Evolutionary conservation across 148 eudicot species (phyloP).

Genomic region (Persicaria tinctoria): DNA sequence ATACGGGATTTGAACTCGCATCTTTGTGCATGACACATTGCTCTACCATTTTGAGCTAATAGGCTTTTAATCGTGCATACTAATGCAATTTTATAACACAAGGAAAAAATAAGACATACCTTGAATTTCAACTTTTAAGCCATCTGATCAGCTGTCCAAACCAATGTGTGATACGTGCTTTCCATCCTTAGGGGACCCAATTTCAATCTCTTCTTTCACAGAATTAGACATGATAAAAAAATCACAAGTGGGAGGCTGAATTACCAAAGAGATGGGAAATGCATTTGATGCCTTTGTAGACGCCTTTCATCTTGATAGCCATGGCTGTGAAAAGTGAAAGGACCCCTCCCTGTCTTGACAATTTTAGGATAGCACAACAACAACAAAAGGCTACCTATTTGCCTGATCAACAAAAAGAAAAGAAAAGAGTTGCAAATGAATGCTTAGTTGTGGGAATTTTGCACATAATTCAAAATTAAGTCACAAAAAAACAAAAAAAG

Average conservation of each 20-base stretch:
- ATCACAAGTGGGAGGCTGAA: not conserved
- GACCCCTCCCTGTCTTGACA: not conserved
- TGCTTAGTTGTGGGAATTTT: conserved; percentile 1
- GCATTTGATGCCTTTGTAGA: conserved; percentile 74
- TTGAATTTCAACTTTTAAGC: too few relatives aligned
- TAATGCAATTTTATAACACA: too few relatives aligned
- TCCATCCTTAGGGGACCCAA: conserved; percentile 77
- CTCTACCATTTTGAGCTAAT: too few relatives aligned
- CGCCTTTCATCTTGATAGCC: conserved; percentile 32
- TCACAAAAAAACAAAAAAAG: not conserved
- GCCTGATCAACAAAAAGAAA: not conserved
- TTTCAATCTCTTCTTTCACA: too few relatives aligned
- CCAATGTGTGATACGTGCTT: conserved; percentile 88
- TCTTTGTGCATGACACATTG: too few relatives aligned
- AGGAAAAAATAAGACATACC: too few relatives aligned
- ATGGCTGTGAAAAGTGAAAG: conserved; percentile 18
- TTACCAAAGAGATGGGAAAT: conserved; percentile 82
- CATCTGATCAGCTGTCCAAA: conserved; percentile 53
- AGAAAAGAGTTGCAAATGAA: not conserved
- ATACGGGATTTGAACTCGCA: too few relatives aligned
- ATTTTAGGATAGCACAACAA: not conserved
- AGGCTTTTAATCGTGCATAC: too few relatives aligned
- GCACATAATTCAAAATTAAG: not conserved
- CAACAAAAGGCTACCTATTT: not conserved
- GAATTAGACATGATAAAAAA: too few relatives aligned